A percentile compares a stretch with the other conserved stretches of the same genome.
Conservation (phyloP, 495 filamentous ascomycete species). For the Penicillium roqueforti region DNA sequence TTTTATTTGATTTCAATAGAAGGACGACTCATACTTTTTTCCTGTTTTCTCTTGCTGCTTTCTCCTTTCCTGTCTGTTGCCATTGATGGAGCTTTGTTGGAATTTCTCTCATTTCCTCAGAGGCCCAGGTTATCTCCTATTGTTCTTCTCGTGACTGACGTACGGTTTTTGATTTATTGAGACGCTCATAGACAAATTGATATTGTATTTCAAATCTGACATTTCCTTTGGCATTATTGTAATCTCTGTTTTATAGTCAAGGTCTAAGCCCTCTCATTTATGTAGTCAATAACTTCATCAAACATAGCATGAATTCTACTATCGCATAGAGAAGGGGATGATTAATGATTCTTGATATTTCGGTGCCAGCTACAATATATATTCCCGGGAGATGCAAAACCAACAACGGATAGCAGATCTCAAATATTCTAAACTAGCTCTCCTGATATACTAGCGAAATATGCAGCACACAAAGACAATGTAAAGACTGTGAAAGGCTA, state of each 20-base stretch:
- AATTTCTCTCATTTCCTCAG: not conserved
- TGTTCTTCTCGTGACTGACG: not conserved
- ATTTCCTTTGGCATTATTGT: not conserved
- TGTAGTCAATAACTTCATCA: not conserved
- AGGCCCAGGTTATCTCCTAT: not conserved
- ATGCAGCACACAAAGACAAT: no score
- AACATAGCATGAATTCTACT: not conserved
- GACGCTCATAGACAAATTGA: not conserved
- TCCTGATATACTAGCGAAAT: no score
- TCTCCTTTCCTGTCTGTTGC: not conserved
- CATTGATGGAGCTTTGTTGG: not conserved
- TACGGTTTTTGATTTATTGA: not conserved
- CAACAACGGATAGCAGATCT: not conserved
- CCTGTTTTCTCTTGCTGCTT: not conserved
- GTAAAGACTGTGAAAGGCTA: not conserved
- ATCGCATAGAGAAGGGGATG: not conserved
- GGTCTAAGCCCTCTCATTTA: not conserved
- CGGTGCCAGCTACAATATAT: not conserved
- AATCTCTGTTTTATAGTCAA: not conserved
- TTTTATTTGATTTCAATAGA: not conserved
- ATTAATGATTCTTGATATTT: not conserved
- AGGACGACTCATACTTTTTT: not conserved
- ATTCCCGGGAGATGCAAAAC: not conserved
- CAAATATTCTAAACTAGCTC: not conserved
- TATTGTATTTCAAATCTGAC: not conserved